These are phyloP conservation scores for Populus nigra DNA, from an alignment of 345 rosid species.

Conservation along the genomic window DNA sequence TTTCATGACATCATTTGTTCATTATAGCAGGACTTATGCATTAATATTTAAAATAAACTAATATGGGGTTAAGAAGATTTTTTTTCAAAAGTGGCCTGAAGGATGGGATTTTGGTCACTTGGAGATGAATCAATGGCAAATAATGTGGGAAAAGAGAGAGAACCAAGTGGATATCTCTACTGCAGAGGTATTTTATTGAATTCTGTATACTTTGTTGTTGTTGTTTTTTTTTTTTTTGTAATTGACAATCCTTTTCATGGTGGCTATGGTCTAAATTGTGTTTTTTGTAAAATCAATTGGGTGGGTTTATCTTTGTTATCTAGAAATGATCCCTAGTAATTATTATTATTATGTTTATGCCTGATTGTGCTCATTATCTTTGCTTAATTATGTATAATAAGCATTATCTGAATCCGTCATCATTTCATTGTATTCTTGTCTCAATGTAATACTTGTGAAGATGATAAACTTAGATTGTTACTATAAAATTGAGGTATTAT, in stretches of 20 bases:
- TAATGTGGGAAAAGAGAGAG: conserved; percentile 37
- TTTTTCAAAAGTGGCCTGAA: conserved; percentile 14
- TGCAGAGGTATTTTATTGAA: conserved; percentile 38
- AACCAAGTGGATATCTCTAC: conserved; percentile 29
- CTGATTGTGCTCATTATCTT: not conserved
- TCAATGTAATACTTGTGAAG: not conserved
- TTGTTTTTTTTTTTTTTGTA: not conserved
- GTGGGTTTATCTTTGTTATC: conserved; percentile 78
- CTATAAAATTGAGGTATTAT: not conserved
- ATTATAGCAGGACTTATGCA: conserved; percentile 11
- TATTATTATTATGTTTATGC: not conserved
- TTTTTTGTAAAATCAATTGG: conserved; percentile 68
- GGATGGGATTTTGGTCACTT: conserved; percentile 29
- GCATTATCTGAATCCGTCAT: not conserved
- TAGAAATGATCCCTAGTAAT: conserved; percentile 76
- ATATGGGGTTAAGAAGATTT: conserved; percentile 14
- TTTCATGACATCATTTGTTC: not conserved
- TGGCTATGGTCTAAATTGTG: not conserved
- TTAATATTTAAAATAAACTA: conserved; percentile 1
- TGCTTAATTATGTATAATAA: not conserved
- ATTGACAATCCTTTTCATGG: no score
- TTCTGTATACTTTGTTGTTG: not conserved
- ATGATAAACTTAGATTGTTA: not conserved
- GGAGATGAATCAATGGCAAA: conserved; percentile 46
- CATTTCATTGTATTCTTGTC: not conserved